Evolutionary conservation across 345 rosid species (phyloP).

Genomic region (Pugionium cornutum): DNA sequence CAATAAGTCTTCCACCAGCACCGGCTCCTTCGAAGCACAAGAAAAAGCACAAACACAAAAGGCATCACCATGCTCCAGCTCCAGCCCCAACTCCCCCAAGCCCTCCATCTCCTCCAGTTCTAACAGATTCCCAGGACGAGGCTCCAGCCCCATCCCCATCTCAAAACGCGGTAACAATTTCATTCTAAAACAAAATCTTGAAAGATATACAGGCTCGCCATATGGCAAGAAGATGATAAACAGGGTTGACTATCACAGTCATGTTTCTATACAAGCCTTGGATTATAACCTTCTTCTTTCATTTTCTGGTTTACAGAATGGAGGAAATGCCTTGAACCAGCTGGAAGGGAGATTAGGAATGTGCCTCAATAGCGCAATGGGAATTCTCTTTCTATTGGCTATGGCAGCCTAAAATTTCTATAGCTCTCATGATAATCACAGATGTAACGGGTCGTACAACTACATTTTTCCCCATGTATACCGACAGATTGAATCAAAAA

Average conservation of each 20-base stretch:
- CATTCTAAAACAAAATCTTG: conserved; percentile 10
- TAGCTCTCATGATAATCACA: conserved; percentile 28
- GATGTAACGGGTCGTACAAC: conserved; percentile 21
- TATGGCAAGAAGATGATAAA: background rate
- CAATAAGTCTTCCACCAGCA: conserved; percentile 56
- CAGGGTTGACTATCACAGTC: background rate
- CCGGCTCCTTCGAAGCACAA: conserved; percentile 68
- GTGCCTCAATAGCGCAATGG: conserved; percentile 52
- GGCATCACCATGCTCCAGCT: conserved; percentile 67
- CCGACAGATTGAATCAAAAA: conserved; percentile 21
- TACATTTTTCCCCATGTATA: conserved; percentile 28
- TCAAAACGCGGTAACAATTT: conserved; percentile 49
- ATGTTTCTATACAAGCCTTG: too few relatives aligned
- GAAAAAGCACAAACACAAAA: conserved; percentile 64
- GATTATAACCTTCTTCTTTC: conserved; percentile 5
- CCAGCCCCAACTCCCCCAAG: conserved; percentile 69
- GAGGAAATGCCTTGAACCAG: conserved; percentile 52
- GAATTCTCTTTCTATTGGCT: conserved; percentile 52
- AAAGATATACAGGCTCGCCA: background rate
- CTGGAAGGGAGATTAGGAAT: conserved; percentile 47
- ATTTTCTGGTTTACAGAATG: conserved; percentile 53
- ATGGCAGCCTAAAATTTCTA: conserved; percentile 49
- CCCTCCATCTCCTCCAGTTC: conserved; percentile 86
- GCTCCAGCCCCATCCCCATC: conserved; percentile 85
- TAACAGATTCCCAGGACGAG: conserved; percentile 55